Evolutionary conservation across 2,329 filamentous ascomycete species (phyloP).

Genomic region (Monilinia fructicola): DNA sequence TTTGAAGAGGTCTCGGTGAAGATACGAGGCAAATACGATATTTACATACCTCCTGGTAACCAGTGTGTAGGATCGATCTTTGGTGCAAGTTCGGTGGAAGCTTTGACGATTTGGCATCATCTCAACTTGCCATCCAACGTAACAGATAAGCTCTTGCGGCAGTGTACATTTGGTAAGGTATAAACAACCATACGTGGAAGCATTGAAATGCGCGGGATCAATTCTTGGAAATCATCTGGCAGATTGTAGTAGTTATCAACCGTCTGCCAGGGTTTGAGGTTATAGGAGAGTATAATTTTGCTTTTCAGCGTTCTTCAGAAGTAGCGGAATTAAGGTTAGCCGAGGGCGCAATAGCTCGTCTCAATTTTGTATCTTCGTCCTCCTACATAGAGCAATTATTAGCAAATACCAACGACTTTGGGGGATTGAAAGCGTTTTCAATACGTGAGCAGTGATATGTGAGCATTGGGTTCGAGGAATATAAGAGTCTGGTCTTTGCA

Average conservation of each 20-base stretch:
- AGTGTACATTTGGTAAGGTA: neutral
- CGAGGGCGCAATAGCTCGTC: slow-evolving; percentile 25
- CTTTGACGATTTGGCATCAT: slow-evolving; percentile 8
- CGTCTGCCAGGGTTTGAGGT: slow-evolving; percentile 17
- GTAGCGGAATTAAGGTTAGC: slow-evolving; percentile 28
- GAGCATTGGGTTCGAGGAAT: slow-evolving; percentile 25
- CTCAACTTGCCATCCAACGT: neutral
- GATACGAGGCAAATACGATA: neutral
- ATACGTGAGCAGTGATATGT: slow-evolving; percentile 36
- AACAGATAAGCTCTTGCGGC: neutral
- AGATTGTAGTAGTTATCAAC: slow-evolving; percentile 21
- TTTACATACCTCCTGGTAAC: neutral
- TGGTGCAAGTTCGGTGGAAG: neutral
- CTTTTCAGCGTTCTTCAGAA: slow-evolving; percentile 27
- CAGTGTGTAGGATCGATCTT: slow-evolving; percentile 6
- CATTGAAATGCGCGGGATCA: slow-evolving; percentile 3
- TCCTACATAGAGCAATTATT: slow-evolving; percentile 38
- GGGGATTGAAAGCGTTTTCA: slow-evolving; percentile 29
- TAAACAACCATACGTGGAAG: neutral
- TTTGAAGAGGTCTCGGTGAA: neutral
- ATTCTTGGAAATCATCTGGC: slow-evolving; percentile 1
- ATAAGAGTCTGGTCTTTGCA: slow-evolving; percentile 23
- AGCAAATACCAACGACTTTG: slow-evolving; percentile 33
- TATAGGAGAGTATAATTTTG: slow-evolving; percentile 18
- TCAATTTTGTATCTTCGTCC: slow-evolving; percentile 30